phyloP scores from a whole-genome alignment of 805 yeast genomes.

The Saccharomycopsis synnaedendra region DNA sequence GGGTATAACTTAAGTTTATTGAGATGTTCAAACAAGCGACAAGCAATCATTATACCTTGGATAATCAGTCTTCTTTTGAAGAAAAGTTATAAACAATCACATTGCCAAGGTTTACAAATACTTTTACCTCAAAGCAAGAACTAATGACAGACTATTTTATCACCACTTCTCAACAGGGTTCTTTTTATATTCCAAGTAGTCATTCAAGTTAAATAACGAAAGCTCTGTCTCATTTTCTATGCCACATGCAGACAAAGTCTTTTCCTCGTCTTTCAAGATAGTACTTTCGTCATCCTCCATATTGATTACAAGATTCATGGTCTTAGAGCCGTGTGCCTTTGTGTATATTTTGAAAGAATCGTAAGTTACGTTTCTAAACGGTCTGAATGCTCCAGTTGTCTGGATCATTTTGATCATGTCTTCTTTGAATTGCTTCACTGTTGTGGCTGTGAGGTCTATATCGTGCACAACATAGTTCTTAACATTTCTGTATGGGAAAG shows the following conservation, averaged over 20 bases:
- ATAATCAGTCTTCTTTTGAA: no score
- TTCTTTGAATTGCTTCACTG: conserved; percentile 52
- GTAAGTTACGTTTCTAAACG: conserved; percentile 65
- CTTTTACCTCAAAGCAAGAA: no score
- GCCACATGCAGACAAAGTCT: conserved; percentile 39
- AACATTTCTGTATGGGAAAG: conserved; percentile 85
- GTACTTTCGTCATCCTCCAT: conserved; percentile 76
- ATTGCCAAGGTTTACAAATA: no score
- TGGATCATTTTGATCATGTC: conserved; percentile 33
- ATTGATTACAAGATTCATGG: conserved; percentile 85
- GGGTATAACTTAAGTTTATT: no score
- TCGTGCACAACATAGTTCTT: conserved; percentile 60
- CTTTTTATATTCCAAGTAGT: conserved; percentile 54
- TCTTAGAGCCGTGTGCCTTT: conserved; percentile 90
- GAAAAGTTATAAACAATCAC: no score
- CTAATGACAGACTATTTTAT: not conserved
- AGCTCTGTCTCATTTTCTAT: conserved; percentile 86
- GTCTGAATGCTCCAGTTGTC: conserved; percentile 62
- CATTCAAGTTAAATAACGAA: conserved; percentile 62
- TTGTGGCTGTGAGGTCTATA: conserved; percentile 58
- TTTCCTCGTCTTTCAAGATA: conserved; percentile 37
- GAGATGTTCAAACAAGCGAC: no score
- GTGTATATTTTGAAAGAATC: conserved; percentile 81
- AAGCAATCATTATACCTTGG: no score
- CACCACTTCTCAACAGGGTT: conserved; percentile 92